A percentile compares a stretch with the other conserved stretches of the same genome.
Evolutionary conservation across 2,329 filamentous ascomycete genomes (phyloP).

Genomic region (Teratosphaeria epicoccoides): DNA sequence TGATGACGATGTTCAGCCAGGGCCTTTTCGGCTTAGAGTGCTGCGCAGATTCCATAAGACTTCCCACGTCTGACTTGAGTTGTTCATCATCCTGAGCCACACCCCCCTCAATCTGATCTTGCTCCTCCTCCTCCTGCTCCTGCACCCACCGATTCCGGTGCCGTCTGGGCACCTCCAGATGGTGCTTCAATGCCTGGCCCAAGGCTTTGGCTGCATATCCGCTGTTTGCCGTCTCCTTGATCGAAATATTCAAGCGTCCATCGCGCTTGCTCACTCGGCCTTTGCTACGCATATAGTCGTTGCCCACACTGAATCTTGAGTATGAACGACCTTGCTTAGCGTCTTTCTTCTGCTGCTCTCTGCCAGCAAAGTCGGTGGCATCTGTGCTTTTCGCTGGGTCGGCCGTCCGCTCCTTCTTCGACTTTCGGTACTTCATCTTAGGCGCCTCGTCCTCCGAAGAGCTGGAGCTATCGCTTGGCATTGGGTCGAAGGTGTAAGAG

Average conservation of each 20-base stretch:
- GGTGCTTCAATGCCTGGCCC: conserved; percentile 51
- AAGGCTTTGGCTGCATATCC: conserved; percentile 67
- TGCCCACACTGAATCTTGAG: conserved; percentile 49
- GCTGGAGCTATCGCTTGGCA: conserved; percentile 18
- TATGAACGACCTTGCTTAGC: conserved; percentile 27
- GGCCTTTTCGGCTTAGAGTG: conserved; percentile 27
- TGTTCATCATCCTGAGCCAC: background rate
- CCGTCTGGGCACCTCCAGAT: conserved; percentile 32
- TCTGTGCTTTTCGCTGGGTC: conserved; percentile 4
- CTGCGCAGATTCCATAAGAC: conserved; percentile 18
- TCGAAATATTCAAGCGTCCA: conserved; percentile 59
- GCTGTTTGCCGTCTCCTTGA: conserved; percentile 58
- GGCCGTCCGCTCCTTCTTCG: conserved; percentile 1
- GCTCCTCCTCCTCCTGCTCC: background rate
- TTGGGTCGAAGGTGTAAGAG: conserved; percentile 19
- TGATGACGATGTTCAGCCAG: conserved; percentile 65
- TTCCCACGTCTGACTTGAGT: conserved; percentile 12
- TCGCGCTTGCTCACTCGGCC: conserved; percentile 57
- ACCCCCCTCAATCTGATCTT: background rate
- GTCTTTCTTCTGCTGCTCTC: conserved; percentile 5
- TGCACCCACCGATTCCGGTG: conserved; percentile 6
- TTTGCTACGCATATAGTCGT: conserved; percentile 54
- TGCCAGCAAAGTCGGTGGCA: conserved; percentile 2
- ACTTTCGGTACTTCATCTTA: conserved; percentile 1
- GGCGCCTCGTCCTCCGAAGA: conserved; percentile 15